Evolutionary conservation across 1,284 basidiomycete genomes (phyloP), one percentile per base, ranked within the genome.

Genomic region (Tylopilus sp.): DNA sequence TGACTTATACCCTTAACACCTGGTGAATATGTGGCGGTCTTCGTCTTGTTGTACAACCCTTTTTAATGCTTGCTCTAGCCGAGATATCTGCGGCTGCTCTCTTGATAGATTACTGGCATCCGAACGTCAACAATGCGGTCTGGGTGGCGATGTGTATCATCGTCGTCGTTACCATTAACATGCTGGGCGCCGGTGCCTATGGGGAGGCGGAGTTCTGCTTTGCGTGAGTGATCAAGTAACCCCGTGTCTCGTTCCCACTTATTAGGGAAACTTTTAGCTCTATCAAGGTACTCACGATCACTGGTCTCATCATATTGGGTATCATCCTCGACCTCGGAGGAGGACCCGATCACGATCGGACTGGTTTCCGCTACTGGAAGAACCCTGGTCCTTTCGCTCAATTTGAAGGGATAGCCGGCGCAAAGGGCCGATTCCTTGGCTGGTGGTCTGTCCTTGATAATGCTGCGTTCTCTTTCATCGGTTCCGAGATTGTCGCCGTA

Each of bases 401-500:
- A 55, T 79, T 58, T 57, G 0, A 67, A 6, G 59, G 59, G 3
- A 77, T 77, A 13, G 1, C 59, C 6, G 83, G 84, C 11, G 35
- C 68, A 7, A 71, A 71, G 39, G 81, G 82, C 11, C 71, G 65
- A 35, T 74, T 85, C 71, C 69, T 82, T 46, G 73, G 77, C 47
- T 78, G 72, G 71, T 71, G 77, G 74, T 61, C 73, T 48, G 77
- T 78, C 48, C 68, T 77, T 59, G 69, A 71, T 12, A 76, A 78
- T 40, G 83, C 86, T 16, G 83, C 84, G 0, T 89, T 89, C 71
- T 82, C 80, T 19, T 88, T 81, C 68, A 81, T 84, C 45, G 82
- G 87, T 47, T 86, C 86, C 3, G 87, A 90, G 63, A 83, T 89
- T 48, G 82, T 89, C 41, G 86, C 84, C 18, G 79, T 89, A 65